Base-by-base conservation (phyloP, 495 filamentous ascomycete species). In the Xylaria intraflava region DNA sequence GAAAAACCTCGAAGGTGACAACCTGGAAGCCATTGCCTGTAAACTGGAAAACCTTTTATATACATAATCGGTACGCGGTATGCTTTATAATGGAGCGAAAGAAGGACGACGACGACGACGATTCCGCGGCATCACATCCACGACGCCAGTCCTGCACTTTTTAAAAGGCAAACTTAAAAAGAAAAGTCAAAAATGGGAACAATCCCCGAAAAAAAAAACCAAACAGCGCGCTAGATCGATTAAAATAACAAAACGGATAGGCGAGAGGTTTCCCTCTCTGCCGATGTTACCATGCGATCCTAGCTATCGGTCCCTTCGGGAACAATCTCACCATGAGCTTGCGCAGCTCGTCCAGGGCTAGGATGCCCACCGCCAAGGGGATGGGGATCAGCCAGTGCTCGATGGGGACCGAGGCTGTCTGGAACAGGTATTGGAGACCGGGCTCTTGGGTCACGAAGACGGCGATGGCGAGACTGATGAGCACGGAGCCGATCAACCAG, bases 381-480 rank as follows among this genome's bases (percentile, higher is more conserved):
- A 78, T 38, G 0, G 77, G 78, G 41, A 80, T 64, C n/a, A 77
- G 63, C 74, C 75, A 81, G 51, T 69, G 76, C 67, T 78, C 67
- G 3, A 75, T 61, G 3, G 78, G 78, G 0, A 78, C 74, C 5
- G 66, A 60, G 11, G 73, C 73, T 0, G 77, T 81, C 6, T 60
- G 58, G 49, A 81, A 79, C 35, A 80, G 57, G 1, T 17, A 56
- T 55, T 80, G 76, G 6, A 81, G 59, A 3, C 71, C 73, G 0
- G 73, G 75, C 3, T 71, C 72, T 51, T 81, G 73, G 5, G 76
- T 76, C 16, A 78, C 76, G 44, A 81, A 77, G 14, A 79, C 64
- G 33, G 77, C 78, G 43, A 80, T 80, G 17, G 65, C 60, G 0
- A 81, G 58, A 12, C 69, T 72, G 22, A 78, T 67, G 6, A 67